phyloP scores from a whole-genome alignment of 495 filamentous ascomycete species.

The Chaetomium cochliodes region DNA sequence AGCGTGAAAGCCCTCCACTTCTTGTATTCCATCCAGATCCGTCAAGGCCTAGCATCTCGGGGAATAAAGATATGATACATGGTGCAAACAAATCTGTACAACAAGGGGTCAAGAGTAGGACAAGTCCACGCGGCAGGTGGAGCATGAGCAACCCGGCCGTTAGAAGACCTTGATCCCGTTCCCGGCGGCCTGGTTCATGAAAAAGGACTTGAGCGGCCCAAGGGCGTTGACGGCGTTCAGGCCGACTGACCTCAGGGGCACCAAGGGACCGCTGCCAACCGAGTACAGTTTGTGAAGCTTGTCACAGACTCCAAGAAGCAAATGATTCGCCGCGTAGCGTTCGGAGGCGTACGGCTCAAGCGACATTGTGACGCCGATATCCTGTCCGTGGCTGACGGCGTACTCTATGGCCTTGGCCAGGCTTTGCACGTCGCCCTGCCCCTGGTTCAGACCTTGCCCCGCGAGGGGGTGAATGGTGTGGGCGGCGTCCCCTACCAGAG shows the following conservation, averaged over 20 bases:
- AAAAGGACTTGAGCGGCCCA: slow-evolving; percentile 72
- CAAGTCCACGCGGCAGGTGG: slow-evolving; percentile 14
- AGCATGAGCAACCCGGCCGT: slow-evolving; percentile 10
- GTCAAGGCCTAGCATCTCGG: not conserved
- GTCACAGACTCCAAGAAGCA: slow-evolving; percentile 86
- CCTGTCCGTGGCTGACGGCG: slow-evolving; percentile 74
- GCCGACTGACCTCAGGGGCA: slow-evolving; percentile 73
- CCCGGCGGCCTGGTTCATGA: slow-evolving; percentile 90
- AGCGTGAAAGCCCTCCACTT: not conserved
- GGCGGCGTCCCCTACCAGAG: slow-evolving; percentile 89
- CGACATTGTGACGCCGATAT: slow-evolving; percentile 70
- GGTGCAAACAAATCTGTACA: slow-evolving; percentile 21
- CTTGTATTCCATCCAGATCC: slow-evolving; percentile 6
- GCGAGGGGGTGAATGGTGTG: slow-evolving; percentile 94
- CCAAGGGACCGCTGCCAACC: slow-evolving; percentile 69
- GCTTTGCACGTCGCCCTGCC: slow-evolving; percentile 79
- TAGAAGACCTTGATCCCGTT: slow-evolving; percentile 48
- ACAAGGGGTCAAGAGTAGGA: slow-evolving; percentile 14
- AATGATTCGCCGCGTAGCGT: slow-evolving; percentile 77
- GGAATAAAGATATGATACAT: slow-evolving; percentile 13
- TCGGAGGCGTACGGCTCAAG: slow-evolving; percentile 77
- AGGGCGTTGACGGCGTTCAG: slow-evolving; percentile 74
- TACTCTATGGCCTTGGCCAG: slow-evolving; percentile 70
- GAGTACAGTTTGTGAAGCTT: slow-evolving; percentile 92
- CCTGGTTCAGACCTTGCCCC: slow-evolving; percentile 92